A percentile compares a stretch with the other conserved stretches of the same genome.
Evolutionary conservation across 2,329 filamentous ascomycete genomes (phyloP).

Genomic region (Fusarium sp.): DNA sequence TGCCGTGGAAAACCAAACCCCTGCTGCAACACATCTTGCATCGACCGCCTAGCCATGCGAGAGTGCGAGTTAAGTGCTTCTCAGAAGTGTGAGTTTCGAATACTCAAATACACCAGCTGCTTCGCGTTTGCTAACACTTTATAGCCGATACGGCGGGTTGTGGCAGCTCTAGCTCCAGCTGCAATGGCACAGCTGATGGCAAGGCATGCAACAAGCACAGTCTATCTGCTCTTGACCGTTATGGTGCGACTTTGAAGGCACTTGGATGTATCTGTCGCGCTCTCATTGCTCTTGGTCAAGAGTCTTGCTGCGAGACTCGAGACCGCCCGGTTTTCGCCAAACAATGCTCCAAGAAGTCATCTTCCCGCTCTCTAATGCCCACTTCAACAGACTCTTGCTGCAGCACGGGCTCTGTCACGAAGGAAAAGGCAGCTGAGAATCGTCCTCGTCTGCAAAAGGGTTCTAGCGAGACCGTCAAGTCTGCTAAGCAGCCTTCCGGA

Average conservation of each 20-base stretch:
- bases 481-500: neutral
- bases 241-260: conserved; percentile 58
- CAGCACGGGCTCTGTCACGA: conserved; percentile 22
- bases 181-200: conserved; percentile 33
- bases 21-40: conserved; percentile 58
- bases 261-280: conserved; percentile 67
- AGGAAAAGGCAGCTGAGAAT: conserved; percentile 24
- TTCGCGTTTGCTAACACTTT: neutral
- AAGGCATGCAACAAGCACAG: conserved; percentile 56
- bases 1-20: conserved; percentile 57
- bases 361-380: conserved; percentile 27
- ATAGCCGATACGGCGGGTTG: neutral
- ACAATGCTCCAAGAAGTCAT: conserved; percentile 42
- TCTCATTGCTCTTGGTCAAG: conserved; percentile 63
- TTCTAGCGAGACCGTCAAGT: conserved; percentile 22
- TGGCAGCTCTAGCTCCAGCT: conserved; percentile 16
- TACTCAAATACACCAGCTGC: neutral
- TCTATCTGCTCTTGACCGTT: conserved; percentile 53
- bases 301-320: conserved; percentile 60
- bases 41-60: conserved; percentile 59
- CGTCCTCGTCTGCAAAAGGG: conserved; percentile 23
- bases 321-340: conserved; percentile 46
- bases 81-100: conserved; percentile 1
- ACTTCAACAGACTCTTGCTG: conserved; percentile 48
- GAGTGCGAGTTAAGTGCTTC: conserved; percentile 50